phyloP scores from a whole-genome alignment of 2,329 filamentous ascomycete genomes.

The Sporothrix brunneoviolacea region DNA sequence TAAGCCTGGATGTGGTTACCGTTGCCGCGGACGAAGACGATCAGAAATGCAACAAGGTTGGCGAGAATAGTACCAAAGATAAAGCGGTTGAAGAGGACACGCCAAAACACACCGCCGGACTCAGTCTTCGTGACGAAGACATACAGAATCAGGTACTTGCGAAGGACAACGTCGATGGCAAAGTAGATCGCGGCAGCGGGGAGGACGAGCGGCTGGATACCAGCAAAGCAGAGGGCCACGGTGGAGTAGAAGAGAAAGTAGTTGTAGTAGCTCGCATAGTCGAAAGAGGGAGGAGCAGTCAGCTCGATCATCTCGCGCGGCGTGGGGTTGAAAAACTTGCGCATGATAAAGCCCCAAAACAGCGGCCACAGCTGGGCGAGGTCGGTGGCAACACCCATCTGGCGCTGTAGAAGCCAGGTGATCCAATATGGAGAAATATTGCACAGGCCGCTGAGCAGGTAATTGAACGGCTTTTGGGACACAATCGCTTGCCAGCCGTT shows the following conservation, averaged over 20 bases:
- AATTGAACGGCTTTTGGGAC: conserved; percentile 53
- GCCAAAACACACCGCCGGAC: conserved; percentile 89
- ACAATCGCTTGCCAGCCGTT: conserved; percentile 64
- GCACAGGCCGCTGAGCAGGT: conserved; percentile 65
- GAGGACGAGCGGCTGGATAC: conserved; percentile 80
- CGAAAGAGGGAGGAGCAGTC: conserved; percentile 85
- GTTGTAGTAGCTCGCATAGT: conserved; percentile 96
- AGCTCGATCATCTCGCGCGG: conserved; percentile 87
- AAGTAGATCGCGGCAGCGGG: conserved; percentile 88
- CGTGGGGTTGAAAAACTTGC: conserved; percentile 80
- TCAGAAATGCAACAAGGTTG: conserved; percentile 70
- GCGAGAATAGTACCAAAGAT: conserved; percentile 74
- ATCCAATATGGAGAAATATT: conserved; percentile 87
- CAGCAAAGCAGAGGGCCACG: conserved; percentile 76
- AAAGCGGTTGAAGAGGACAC: conserved; percentile 85
- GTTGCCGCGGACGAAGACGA: conserved; percentile 64
- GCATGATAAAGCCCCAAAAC: conserved; percentile 74
- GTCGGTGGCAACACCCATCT: conserved; percentile 88
- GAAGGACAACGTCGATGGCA: conserved; percentile 75
- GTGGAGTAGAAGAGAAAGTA: conserved; percentile 95
- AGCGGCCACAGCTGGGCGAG: conserved; percentile 83
- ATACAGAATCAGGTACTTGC: conserved; percentile 92
- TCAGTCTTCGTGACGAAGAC: conserved; percentile 96
- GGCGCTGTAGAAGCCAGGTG: conserved; percentile 85
- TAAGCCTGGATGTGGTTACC: conserved; percentile 56